These are phyloP conservation scores for Colletotrichum sp. DNA, from an alignment of 2,329 filamentous ascomycete genomes.

Conservation along the genomic window DNA sequence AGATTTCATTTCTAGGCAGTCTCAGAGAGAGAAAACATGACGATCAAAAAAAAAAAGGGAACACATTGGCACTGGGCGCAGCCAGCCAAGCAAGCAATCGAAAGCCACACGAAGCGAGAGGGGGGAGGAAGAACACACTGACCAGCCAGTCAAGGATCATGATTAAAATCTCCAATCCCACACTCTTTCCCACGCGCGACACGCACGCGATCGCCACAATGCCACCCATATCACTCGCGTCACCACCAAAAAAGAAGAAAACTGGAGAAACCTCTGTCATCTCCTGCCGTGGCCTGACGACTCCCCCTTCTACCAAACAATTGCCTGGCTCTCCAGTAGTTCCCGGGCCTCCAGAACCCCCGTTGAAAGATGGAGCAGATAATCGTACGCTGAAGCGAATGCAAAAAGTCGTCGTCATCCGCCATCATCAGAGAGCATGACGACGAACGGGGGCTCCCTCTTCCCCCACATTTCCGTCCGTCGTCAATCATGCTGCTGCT, in stretches of 20 bases:
- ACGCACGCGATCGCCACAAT: slow-evolving; percentile 6
- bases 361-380: neutral
- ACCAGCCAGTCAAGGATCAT: neutral
- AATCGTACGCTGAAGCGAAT: neutral
- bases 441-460: neutral
- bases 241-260: neutral
- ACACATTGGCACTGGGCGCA: neutral
- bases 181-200: neutral
- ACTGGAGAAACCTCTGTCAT: neutral
- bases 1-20: neutral
- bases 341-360: neutral
- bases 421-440: neutral
- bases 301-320: neutral
- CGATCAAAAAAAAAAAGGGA: neutral
- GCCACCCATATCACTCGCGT: neutral
- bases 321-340: neutral
- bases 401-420: slow-evolving; percentile 11
- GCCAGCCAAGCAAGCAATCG: neutral
- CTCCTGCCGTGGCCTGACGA: neutral
- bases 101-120: neutral
- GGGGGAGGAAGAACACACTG: neutral
- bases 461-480: neutral
- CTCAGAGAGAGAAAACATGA: neutral
- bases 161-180: neutral
- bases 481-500: neutral